A percentile compares a stretch with the other conserved stretches of the same genome.
Evolutionary conservation across 192 early-diverging fungal genomes (phyloP).

Genomic region (Allomyces arbusculus): DNA sequence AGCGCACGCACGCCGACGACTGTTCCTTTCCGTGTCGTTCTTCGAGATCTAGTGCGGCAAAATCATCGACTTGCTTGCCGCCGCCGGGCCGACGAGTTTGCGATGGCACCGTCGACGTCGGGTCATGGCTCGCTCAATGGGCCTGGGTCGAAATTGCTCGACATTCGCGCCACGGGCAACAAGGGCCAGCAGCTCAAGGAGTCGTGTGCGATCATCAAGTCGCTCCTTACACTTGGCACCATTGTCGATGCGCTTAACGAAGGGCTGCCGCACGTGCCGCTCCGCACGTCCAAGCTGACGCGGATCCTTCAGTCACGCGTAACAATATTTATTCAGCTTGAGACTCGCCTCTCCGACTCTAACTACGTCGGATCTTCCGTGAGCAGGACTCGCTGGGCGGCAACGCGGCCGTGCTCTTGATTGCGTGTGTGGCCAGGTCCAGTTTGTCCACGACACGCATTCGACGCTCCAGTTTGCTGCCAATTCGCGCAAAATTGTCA

Average conservation of each 20-base stretch:
- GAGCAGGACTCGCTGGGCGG: conserved; percentile 36
- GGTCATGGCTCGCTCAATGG: background rate
- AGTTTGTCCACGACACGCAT: conserved; percentile 21
- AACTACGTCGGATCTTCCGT: no score
- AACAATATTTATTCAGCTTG: no score
- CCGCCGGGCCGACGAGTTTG: conserved; percentile 11
- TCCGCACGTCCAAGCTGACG: conserved; percentile 47
- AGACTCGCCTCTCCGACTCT: no score
- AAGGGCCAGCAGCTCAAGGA: conserved; percentile 34
- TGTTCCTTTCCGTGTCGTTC: conserved; percentile 22
- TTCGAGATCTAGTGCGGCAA: conserved; percentile 51
- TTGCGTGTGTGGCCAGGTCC: conserved; percentile 39
- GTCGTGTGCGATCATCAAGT: conserved; percentile 42
- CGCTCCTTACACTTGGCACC: conserved; percentile 39
- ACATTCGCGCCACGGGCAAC: conserved; percentile 42
- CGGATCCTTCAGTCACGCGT: conserved; percentile 32
- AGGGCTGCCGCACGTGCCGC: conserved; percentile 26
- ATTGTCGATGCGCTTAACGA: conserved; percentile 41
- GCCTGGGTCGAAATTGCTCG: conserved; percentile 11
- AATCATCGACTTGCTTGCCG: conserved; percentile 30
- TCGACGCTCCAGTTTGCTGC: conserved; percentile 41
- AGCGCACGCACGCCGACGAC: conserved; percentile 3
- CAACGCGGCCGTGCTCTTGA: conserved; percentile 35
- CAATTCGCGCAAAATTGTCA: conserved; percentile 38
- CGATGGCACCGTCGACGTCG: background rate